Base-by-base conservation (phyloP, 129 eudicot genomes). In the Apium graveolens region DNA sequence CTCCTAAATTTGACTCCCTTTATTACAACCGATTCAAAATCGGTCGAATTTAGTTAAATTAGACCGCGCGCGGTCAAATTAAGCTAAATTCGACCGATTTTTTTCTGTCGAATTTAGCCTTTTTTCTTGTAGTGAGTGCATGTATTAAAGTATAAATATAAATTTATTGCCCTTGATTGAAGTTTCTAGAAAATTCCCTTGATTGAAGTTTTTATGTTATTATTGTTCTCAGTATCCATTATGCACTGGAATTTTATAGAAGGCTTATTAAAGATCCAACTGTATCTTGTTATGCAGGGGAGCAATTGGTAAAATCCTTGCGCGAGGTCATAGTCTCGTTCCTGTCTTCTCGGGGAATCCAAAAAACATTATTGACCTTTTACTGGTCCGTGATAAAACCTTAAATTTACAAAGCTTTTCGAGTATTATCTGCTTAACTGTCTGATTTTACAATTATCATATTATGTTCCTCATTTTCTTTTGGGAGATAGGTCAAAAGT, bases 311-410 rank as follows among this genome's bases (percentile, higher is more conserved):
- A 95, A 87, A 85, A 88, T 95, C 78, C 97, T 95, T 79, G 99
- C 99, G 14, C 89, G 92, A 76, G 99, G 99, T 75, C 99, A 95
- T 82, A 95, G 99, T 77, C 99, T 96, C 70, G 87, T 95, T 75
- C 99, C 99, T 74, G 99, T 95, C 45, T 95, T 86, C 83, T 83
- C 97, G 6, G 99, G 87, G 82, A 88, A 92, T 81, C 92, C 91
- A 26, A 92, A 86, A 78, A 95, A 95, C 83, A 86, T 95, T 65
- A 92, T 95, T 8, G 99, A 97, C 46, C 96, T 90, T 76, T 83
- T 93, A 79, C 84, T 93, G 94, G 99, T 95, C 78, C 74, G 92
- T 82, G 21, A 70, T 2, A 21, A 78, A 82, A 53, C 75, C 79
- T 63, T 60, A 73, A 20, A 13, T 21, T 43, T 11, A 46, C 38